Conservation (phyloP, 2,329 filamentous ascomycete species). For the Phaeophleospora eucalypticola region DNA sequence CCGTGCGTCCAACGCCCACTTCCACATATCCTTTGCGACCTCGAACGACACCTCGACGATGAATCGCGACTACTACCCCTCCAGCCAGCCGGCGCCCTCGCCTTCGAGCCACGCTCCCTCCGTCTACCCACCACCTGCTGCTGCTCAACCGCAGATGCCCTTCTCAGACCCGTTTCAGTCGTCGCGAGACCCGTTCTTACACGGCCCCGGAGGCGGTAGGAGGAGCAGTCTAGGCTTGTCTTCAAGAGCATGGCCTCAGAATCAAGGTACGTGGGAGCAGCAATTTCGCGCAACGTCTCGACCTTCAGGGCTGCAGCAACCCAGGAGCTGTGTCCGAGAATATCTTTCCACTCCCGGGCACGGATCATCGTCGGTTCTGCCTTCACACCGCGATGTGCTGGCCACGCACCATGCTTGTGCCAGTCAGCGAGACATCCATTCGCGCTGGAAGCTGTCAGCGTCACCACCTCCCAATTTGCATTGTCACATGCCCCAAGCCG, state of each 20-base stretch:
- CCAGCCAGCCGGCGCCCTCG: slow-evolving; percentile 24
- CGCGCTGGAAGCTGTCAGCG: background rate
- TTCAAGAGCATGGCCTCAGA: slow-evolving; percentile 30
- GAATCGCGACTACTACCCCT: background rate
- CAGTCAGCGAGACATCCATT: background rate
- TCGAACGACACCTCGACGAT: background rate
- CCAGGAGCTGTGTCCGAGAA: slow-evolving; percentile 1
- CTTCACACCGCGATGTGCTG: slow-evolving; percentile 1
- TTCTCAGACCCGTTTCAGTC: slow-evolving; percentile 44
- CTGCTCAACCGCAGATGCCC: slow-evolving; percentile 42
- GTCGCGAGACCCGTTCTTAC: slow-evolving; percentile 46
- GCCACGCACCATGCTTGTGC: slow-evolving; percentile 5
- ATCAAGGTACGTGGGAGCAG: slow-evolving; percentile 28
- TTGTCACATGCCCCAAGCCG: background rate
- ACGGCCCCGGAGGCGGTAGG: slow-evolving; percentile 35
- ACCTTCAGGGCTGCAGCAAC: background rate
- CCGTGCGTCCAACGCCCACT: slow-evolving; percentile 37
- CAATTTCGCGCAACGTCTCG: background rate
- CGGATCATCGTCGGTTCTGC: background rate
- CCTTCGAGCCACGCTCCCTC: slow-evolving; percentile 36
- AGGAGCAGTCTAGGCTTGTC: slow-evolving; percentile 39
- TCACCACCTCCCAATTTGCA: background rate
- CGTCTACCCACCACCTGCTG: slow-evolving; percentile 30
- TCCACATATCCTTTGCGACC: no score
- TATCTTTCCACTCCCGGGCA: background rate